Percentiles rank a stretch among this genome's conserved stretches.
Conservation (phyloP, 2,329 filamentous ascomycete genomes). For the Ascochyta rabiei region DNA sequence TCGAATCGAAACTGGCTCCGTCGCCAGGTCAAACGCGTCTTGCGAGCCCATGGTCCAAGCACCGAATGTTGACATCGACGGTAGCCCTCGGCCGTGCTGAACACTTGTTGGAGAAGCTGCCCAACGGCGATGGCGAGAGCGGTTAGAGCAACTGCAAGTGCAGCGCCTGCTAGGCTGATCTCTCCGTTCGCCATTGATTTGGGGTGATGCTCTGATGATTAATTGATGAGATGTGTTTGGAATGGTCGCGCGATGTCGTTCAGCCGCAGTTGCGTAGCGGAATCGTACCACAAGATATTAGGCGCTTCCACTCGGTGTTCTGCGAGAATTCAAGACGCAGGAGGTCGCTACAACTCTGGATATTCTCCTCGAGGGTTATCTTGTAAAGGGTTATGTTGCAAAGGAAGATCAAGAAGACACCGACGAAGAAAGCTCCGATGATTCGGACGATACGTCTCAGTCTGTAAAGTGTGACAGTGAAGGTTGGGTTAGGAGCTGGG, state of each 20-base stretch:
- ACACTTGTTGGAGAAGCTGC: constrained; percentile 16
- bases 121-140: constrained; percentile 13
- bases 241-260: neutral
- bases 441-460: neutral
- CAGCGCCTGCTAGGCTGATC: neutral
- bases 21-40: constrained; percentile 1
- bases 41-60: constrained; percentile 7
- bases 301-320: neutral
- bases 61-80: constrained; percentile 15
- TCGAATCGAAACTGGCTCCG: constrained; percentile 14
- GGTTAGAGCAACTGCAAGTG: constrained; percentile 7
- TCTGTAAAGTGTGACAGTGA: neutral
- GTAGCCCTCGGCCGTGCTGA: constrained; percentile 18
- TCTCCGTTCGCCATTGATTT: neutral
- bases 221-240: neutral
- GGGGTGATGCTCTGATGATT: too few species aligned
- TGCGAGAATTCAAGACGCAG: neutral
- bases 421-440: neutral
- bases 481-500: neutral
- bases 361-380: neutral
- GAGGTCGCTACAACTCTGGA: neutral
- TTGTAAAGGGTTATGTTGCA: neutral
- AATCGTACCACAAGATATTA: neutral
- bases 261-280: neutral
- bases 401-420: neutral